Evolutionary conservation across 73 alveolate genomes (phyloP), one percentile per base, ranked within the genome.

Genomic region (Paramecium biaurelia): DNA sequence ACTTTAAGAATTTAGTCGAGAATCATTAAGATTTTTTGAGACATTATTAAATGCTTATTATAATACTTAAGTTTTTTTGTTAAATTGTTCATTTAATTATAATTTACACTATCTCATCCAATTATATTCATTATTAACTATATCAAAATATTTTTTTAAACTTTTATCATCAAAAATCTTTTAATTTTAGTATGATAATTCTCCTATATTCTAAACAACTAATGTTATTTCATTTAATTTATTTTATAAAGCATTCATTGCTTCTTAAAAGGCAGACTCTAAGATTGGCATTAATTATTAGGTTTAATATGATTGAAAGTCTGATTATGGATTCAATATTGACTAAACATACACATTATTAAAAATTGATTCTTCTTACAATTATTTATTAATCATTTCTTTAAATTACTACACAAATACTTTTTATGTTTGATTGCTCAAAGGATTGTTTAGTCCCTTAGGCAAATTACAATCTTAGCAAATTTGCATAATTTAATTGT

Each of bases 261-360:
- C 94, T 70, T 89, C 94, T 32, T 43, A 3, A 42, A 41, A 89
- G n/a, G 94, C 94, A 32, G 74, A 58, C 10, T 70, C 42, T 23
- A 89, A 57, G 14, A 58, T 43, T 14, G 70, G 76, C 53, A 63
- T 53, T 20, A 70, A 42, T 24, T 89, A 24, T 24, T 89, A 57
- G 1, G 85, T 86, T 58, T 67, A 38, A 14, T 86, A 37, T 18
- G 86, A 86, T 45, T 89, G 41, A 89, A 70, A 70, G 18, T 76
- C 92, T n/a, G 63, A 49, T 68, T 68, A 9, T 26, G 94, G 94
- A 89, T 89, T 82, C 18, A 89, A 63, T 4, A 89, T 89, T 3
- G 87, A 70, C 18, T 89, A 58, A 9, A 89, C 94, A 89, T 76
- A 76, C 12, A 89, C 87, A 26, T 82, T 82, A 30, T 89, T 89